These are phyloP conservation scores for Trypanosoma scelopori DNA, from an alignment of 208 protist genomes.

Conservation along the genomic window DNA sequence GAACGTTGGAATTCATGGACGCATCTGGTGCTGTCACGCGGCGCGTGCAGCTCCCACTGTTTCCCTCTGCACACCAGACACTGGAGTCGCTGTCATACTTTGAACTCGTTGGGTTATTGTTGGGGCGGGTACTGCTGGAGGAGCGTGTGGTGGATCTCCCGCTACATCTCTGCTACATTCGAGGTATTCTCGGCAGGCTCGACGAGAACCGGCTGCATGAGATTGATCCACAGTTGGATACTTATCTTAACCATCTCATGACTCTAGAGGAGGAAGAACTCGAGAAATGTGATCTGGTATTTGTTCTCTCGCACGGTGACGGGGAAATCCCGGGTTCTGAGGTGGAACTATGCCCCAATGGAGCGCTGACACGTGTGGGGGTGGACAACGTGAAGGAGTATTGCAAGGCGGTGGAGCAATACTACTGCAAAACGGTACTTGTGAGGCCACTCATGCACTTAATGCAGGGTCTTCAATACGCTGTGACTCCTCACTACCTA, in stretches of 20 bases:
- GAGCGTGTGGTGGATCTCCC: slow-evolving; percentile 45
- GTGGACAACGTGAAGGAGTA: slow-evolving; percentile 53
- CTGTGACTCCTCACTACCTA: slow-evolving; percentile 52
- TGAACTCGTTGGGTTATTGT: slow-evolving; percentile 63
- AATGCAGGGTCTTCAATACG: slow-evolving; percentile 45
- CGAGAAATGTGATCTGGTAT: slow-evolving; percentile 46
- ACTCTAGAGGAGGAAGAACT: slow-evolving; percentile 39
- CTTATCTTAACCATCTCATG: slow-evolving; percentile 35
- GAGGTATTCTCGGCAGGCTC: slow-evolving; percentile 45
- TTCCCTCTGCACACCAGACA: slow-evolving; percentile 35
- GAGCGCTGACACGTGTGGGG: slow-evolving; percentile 27
- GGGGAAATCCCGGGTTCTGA: neutral
- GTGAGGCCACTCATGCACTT: slow-evolving; percentile 41
- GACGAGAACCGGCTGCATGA: slow-evolving; percentile 15
- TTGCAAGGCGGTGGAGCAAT: slow-evolving; percentile 32
- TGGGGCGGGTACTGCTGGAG: slow-evolving; percentile 63
- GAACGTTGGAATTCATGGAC: slow-evolving; percentile 38
- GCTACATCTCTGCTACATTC: slow-evolving; percentile 64
- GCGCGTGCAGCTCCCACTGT: slow-evolving; percentile 31
- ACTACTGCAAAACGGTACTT: slow-evolving; percentile 38
- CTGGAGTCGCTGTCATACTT: slow-evolving; percentile 44
- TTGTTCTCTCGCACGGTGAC: slow-evolving; percentile 50
- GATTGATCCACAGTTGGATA: slow-evolving; percentile 53
- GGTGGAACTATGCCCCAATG: slow-evolving; percentile 31
- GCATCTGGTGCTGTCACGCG: slow-evolving; percentile 3